Evolutionary conservation across 1,139 yeast species (phyloP).

Genomic region (Yamadazyma atmosphaerica): DNA sequence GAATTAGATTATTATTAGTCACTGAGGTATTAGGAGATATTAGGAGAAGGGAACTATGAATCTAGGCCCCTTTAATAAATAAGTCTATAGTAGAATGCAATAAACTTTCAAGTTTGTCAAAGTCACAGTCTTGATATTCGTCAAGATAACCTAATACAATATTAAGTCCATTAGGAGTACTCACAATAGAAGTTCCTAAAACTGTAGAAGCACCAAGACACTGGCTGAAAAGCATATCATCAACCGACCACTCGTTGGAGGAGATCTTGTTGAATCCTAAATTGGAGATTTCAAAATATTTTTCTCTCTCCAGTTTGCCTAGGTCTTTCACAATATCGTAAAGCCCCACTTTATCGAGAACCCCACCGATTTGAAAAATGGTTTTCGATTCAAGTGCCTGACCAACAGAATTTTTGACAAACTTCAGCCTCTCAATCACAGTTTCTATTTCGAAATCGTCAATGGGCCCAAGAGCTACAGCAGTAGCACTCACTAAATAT

Average conservation of each 20-base stretch:
- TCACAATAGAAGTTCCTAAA: constrained; percentile 21
- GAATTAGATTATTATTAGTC: no score
- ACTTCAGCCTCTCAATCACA: constrained; percentile 9
- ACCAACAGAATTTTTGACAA: constrained; percentile 11
- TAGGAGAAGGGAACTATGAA: no score
- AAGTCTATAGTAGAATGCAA: not conserved
- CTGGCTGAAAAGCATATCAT: constrained; percentile 28
- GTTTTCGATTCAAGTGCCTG: constrained; percentile 13
- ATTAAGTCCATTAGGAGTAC: constrained; percentile 25
- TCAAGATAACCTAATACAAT: constrained; percentile 7
- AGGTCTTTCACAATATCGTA: constrained; percentile 6
- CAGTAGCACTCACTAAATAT: constrained; percentile 14
- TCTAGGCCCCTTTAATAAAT: not conserved
- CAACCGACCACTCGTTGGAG: constrained; percentile 17
- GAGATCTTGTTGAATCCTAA: constrained; percentile 21
- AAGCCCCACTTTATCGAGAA: constrained; percentile 18
- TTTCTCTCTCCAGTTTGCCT: constrained; percentile 8
- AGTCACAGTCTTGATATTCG: not conserved
- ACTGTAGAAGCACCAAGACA: constrained; percentile 21
- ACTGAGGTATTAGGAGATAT: no score
- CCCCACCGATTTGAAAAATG: constrained; percentile 20
- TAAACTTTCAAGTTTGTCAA: not conserved
- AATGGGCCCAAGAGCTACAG: constrained; percentile 9
- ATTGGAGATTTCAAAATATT: constrained; percentile 28
- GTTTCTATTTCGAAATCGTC: constrained; percentile 15